phyloP scores from a whole-genome alignment of 768 basidiomycete genomes.

The Xerocomellus amylosporus region DNA sequence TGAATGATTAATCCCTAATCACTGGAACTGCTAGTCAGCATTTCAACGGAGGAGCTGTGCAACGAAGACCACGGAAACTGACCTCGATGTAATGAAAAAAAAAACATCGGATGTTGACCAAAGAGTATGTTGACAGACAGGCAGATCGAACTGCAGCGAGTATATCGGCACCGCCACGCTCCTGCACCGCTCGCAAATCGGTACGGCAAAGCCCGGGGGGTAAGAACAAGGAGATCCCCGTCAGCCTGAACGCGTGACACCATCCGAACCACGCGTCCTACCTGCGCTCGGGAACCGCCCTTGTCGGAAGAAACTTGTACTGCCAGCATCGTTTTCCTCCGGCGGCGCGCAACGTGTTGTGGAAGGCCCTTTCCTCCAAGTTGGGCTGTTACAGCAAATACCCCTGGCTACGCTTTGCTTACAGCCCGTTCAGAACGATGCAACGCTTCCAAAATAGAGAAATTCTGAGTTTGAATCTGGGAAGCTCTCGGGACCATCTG shows the following conservation, averaged over 20 bases:
- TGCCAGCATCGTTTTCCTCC: not conserved
- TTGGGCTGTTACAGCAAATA: not conserved
- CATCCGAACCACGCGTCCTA: not conserved
- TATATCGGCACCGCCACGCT: not conserved
- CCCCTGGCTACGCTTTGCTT: not conserved
- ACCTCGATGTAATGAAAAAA: not conserved
- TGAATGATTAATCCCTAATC: not conserved
- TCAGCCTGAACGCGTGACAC: not conserved
- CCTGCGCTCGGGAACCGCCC: not conserved
- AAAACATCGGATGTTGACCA: not conserved
- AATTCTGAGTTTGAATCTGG: too few species aligned
- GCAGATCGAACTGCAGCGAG: not conserved
- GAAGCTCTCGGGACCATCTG: too few species aligned
- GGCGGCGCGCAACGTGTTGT: not conserved
- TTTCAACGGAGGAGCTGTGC: not conserved
- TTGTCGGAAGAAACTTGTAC: slow-evolving; percentile 1
- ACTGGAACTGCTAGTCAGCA: not conserved
- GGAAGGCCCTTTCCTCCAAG: not conserved
- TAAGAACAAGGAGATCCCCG: too few species aligned
- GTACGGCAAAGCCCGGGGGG: not conserved
- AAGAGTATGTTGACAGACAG: not conserved
- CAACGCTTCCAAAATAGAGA: too few species aligned
- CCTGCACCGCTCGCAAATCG: not conserved
- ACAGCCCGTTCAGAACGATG: too few species aligned
- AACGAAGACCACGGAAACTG: not conserved